Percentiles rank a stretch among this genome's conserved stretches.
phyloP scores from a whole-genome alignment of 2,329 filamentous ascomycete genomes.

The Epicoccum nigrum region DNA sequence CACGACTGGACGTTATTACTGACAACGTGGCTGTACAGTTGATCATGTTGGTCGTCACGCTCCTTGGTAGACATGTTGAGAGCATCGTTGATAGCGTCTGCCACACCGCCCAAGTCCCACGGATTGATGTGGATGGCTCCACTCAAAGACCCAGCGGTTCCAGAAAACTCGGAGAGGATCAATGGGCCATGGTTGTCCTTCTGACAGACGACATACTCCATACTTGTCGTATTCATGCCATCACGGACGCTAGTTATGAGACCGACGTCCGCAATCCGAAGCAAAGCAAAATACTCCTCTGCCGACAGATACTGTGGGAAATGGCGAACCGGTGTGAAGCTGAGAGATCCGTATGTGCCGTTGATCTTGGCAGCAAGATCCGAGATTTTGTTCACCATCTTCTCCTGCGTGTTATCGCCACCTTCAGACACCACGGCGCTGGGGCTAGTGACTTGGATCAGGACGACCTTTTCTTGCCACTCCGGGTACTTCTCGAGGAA shows the following conservation, averaged over 20 bases:
- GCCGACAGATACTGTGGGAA: conserved; percentile 90
- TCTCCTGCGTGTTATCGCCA: conserved; percentile 74
- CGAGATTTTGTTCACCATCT: conserved; percentile 86
- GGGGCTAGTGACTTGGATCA: conserved; percentile 94
- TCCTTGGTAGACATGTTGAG: conserved; percentile 74
- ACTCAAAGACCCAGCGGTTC: conserved; percentile 82
- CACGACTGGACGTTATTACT: conserved; percentile 85
- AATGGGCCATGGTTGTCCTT: conserved; percentile 84
- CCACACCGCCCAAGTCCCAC: conserved; percentile 87
- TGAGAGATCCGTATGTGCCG: conserved; percentile 83
- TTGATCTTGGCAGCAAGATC: conserved; percentile 92
- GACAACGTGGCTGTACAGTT: conserved; percentile 82
- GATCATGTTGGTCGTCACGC: conserved; percentile 71
- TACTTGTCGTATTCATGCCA: conserved; percentile 96
- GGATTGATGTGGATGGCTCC: conserved; percentile 96
- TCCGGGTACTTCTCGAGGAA: conserved; percentile 91
- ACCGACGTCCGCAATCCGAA: conserved; percentile 87
- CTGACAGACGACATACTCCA: conserved; percentile 94
- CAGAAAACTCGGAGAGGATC: conserved; percentile 95
- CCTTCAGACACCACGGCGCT: conserved; percentile 76
- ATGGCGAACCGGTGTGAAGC: conserved; percentile 90
- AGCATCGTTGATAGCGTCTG: conserved; percentile 80
- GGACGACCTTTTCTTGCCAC: conserved; percentile 88
- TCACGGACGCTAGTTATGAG: conserved; percentile 95
- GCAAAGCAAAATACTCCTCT: conserved; percentile 92